phyloP scores from a whole-genome alignment of 441 rosid species.

The Adansonia rubrostipa region DNA sequence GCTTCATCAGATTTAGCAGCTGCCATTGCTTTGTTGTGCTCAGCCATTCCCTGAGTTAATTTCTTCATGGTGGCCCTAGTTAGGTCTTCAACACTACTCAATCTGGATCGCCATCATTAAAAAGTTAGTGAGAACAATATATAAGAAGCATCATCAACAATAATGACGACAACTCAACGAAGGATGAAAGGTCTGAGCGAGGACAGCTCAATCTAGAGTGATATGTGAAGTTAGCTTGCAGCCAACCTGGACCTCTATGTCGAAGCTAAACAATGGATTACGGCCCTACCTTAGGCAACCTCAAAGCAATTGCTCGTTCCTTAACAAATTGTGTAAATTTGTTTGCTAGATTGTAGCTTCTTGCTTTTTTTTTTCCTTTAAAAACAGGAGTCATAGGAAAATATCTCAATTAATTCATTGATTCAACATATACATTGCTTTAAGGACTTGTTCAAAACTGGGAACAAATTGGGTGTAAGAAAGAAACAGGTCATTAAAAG shows the following conservation, averaged over 20 bases:
- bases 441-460: neutral
- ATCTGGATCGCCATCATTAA: constrained; percentile 47
- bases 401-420: neutral
- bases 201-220: no score
- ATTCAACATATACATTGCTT: neutral
- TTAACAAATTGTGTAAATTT: neutral
- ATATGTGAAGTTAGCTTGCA: neutral
- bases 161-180: neutral
- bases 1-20: constrained; percentile 94
- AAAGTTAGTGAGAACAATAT: neutral
- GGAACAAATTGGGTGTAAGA: neutral
- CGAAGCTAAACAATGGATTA: neutral
- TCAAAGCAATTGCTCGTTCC: neutral
- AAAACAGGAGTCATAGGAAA: neutral
- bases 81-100: constrained; percentile 82
- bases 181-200: neutral
- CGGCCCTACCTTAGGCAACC: neutral
- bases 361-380: neutral
- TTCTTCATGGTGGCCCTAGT: constrained; percentile 93
- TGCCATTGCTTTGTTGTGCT: constrained; percentile 91
- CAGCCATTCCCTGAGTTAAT: constrained; percentile 92
- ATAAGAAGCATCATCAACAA: neutral
- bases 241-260: neutral
- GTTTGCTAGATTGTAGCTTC: neutral
- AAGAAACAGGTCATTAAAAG: neutral